Evolutionary conservation across 805 yeast species (phyloP).

Genomic region (Candida morakotiae): DNA sequence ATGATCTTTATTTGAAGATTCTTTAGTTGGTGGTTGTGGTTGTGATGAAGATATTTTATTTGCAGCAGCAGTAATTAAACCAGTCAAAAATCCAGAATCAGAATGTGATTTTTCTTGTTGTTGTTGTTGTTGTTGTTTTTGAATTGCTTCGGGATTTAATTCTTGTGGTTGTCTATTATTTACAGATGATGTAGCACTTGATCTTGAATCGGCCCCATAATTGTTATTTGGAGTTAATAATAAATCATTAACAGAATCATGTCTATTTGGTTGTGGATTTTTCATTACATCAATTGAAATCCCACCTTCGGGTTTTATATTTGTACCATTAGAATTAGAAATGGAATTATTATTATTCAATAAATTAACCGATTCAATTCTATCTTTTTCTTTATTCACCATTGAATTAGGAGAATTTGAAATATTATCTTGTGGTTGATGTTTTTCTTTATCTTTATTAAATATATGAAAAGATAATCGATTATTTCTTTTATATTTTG

Average conservation of each 20-base stretch:
- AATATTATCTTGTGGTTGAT: no score
- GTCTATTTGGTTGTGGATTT: neutral
- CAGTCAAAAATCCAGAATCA: slow-evolving; percentile 36
- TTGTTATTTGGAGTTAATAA: neutral
- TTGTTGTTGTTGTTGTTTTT: neutral
- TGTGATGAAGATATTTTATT: slow-evolving; percentile 8
- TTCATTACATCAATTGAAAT: slow-evolving; percentile 4
- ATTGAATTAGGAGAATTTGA: no score
- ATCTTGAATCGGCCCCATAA: neutral
- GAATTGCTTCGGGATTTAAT: neutral
- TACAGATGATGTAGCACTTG: neutral
- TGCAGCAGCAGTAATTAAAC: slow-evolving; percentile 41
- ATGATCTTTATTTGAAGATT: slow-evolving; percentile 12
- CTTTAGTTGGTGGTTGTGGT: neutral
- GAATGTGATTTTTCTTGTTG: slow-evolving; percentile 3
- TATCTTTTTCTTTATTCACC: no score
- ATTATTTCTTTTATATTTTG: neutral
- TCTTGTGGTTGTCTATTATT: slow-evolving; percentile 1
- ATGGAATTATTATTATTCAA: neutral
- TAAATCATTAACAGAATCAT: neutral
- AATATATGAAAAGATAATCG: slow-evolving; percentile 3
- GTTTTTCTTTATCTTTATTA: neutral
- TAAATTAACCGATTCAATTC: neutral
- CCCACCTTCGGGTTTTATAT: neutral
- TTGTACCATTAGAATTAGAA: neutral